Base-by-base conservation (phyloP, 169 alveolate species). In the Eimeria necatrix region DNA sequence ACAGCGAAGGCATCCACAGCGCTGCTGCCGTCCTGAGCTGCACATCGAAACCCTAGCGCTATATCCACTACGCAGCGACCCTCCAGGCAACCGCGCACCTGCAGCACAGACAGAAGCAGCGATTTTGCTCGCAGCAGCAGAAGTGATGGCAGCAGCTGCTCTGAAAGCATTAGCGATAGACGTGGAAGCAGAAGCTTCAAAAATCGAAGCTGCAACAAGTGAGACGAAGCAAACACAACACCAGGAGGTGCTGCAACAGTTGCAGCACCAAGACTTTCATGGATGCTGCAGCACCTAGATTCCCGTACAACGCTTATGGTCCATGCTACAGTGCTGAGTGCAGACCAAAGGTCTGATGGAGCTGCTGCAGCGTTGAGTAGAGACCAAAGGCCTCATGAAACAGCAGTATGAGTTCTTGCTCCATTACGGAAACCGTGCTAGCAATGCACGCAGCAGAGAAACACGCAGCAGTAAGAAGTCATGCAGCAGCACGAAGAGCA, bases 41-140 rank as follows among this genome's bases (percentile, higher is more conserved):
- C 83, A 26, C 51, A 32, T 16, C 53, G 87, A 18, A 56, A 76
- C 59, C 87, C 87, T 32, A 76, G 24, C 10, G 87, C 87, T 9
- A 26, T 60, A 60, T 76, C 87, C 68, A 76, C 64, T n/a, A 76
- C 87, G 0, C 59, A 12, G 24, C 87, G 87, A 41, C 87, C 87
- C 24, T 76, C 87, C 14, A 76, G 18, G 10, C 61, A 76, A 4
- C 87, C 87, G 49, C 87, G 87, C 87, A 76, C 64, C 87, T 76
- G 87, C 26, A 46, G 87, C 87, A 76, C 26, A 32, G 24, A 10
- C 83, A 71, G 83, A 0, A 76, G 87, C 64, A 48, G 87, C 87
- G n/a, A 24, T n/a, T 7, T 24, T 8, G 32, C 46, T 52, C 12
- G 78, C n/a, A n/a, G 78, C 78, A 68, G 78, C n/a, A 68, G 78